Evolutionary conservation across 768 basidiomycete genomes (phyloP), one percentile per base, ranked within the genome.

Genomic region (Rhizopogon vinicolor): DNA sequence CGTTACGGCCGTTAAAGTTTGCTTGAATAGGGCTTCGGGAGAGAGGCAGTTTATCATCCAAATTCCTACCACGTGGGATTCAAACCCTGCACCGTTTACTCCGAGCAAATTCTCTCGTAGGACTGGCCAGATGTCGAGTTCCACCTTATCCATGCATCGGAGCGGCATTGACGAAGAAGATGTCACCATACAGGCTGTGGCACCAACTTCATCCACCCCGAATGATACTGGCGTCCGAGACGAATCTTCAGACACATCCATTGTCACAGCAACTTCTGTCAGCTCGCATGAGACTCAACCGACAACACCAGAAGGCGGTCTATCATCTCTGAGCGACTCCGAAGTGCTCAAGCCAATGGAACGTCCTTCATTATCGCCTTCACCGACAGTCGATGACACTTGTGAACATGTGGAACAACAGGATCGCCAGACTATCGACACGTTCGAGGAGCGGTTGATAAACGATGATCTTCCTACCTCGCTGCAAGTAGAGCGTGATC

Each of bases 1-100:
- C 68, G 87, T 93, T 41, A 80, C 86, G 7, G 84, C 91, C 25
- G 91, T 95, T 61, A 92, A 89, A 71, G 79, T 87, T 57, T 94
- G 91, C 65, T 71, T 95, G 53, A 83, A 78, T 65, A 79, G 85
- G 50, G 76, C 85, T 19, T 70, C 78, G 12, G 78, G 80, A 41
- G 85, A 86, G 62, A 76, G 78, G 40, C 79, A 84, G 9, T 85
- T 89, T 65, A 70, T 89, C 58, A 78, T 89, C 67, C 80, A 84
- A 60, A 71, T 87, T 28, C 87, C 87, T 16, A 72, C 69, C 29
- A 68, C 68, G 22, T 78, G 75, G 22, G 78, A 82, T 55, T 68
- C 77, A 44, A 75, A 72, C 45, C 65, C 74, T 43, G 67, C 71
- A 18, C 63, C 75, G 39, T 77, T 79, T 58, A 77, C 78, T 7